Conservation (phyloP, 2,329 filamentous ascomycete species). For the Aspergillus sergii region DNA sequence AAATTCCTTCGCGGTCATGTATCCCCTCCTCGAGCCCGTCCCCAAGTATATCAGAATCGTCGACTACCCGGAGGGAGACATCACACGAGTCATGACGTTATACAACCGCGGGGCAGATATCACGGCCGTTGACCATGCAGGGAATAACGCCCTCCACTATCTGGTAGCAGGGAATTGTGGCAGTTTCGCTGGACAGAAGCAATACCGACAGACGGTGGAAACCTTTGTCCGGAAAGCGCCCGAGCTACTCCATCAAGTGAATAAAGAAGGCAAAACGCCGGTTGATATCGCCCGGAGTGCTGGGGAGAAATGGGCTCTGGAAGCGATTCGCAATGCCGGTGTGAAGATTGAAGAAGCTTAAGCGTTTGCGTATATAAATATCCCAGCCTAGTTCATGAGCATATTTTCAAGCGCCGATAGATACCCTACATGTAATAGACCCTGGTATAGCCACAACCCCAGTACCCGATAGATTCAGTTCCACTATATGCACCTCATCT, state of each 20-base stretch:
- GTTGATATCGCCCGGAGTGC: background rate
- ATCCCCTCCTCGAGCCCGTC: background rate
- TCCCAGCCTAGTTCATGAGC: too few species aligned
- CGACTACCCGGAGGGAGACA: background rate
- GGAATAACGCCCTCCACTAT: constrained; percentile 1
- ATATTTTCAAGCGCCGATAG: too few species aligned
- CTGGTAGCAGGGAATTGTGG: background rate
- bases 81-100: constrained; percentile 1
- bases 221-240: background rate
- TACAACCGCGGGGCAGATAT: constrained; percentile 3
- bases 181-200: background rate
- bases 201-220: background rate
- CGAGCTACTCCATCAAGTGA: background rate
- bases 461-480: too few species aligned
- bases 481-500: background rate
- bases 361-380: too few species aligned
- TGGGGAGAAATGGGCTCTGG: background rate
- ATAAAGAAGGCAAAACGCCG: background rate
- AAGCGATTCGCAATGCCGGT: background rate
- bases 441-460: background rate
- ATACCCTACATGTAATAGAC: background rate
- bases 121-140: background rate
- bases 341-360: background rate
- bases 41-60: background rate
- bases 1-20: constrained; percentile 5